Conservation (phyloP, 129 eudicot species). For the Chrysanthemum lavandulifolium region DNA sequence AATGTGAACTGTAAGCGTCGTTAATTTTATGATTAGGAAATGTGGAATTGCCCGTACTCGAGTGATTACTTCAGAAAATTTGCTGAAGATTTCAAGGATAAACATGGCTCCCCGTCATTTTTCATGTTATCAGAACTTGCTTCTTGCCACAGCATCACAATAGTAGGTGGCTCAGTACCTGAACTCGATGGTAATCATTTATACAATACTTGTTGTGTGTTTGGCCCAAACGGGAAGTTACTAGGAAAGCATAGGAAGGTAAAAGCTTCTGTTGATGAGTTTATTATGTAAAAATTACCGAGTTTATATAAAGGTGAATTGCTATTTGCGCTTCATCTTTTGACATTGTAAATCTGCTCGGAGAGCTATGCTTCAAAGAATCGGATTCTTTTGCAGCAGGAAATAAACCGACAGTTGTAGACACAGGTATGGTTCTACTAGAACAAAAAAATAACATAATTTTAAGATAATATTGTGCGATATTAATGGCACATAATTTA, state of each 20-base stretch:
- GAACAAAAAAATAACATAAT: too few species aligned
- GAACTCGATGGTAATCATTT: slow-evolving; percentile 24
- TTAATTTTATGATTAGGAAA: slow-evolving; percentile 26
- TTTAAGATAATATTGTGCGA: too few species aligned
- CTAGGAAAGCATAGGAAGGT: slow-evolving; percentile 46
- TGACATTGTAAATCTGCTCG: slow-evolving; percentile 37
- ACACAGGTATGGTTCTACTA: not conserved
- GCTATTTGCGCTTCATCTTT: slow-evolving; percentile 42
- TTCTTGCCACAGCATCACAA: slow-evolving; percentile 20
- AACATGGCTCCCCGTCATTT: slow-evolving; percentile 19
- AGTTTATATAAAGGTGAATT: not conserved
- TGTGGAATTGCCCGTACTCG: slow-evolving; percentile 48
- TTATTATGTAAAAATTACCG: not conserved
- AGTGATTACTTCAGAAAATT: too few species aligned
- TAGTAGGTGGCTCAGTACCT: slow-evolving; percentile 43
- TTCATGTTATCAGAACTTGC: slow-evolving; percentile 40
- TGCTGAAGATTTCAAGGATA: too few species aligned
- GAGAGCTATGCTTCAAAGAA: slow-evolving; percentile 39
- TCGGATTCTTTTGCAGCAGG: slow-evolving; percentile 37
- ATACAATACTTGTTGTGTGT: slow-evolving; percentile 41
- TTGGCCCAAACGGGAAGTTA: slow-evolving; percentile 40
- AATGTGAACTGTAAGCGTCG: too few species aligned
- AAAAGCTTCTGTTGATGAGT: slow-evolving; percentile 3
- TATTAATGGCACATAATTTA: too few species aligned
- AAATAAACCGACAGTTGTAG: not conserved